Evolutionary conservation across 2,329 filamentous ascomycete genomes (phyloP), one percentile per base, ranked within the genome.

Genomic region (Pseudodiploospora longispora): DNA sequence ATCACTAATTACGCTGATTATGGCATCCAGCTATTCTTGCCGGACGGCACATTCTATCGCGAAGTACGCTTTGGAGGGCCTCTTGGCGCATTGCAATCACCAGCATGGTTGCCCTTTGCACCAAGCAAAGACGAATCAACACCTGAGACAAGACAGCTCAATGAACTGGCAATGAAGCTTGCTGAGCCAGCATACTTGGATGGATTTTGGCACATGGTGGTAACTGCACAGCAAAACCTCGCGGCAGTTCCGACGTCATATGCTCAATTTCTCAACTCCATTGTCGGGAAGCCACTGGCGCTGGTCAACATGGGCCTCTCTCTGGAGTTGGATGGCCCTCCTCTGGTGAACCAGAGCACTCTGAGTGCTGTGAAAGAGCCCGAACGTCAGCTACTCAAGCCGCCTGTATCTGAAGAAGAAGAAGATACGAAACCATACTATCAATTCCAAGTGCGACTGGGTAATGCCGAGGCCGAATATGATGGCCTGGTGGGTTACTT

Each of bases 401-500:
- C 32, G 9, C 40, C 7, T 27, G 6, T 34, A 19, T 19, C 19
- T 19, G 19, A 19, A 19, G 7, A 8, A 10, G 7, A 9, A 34
- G 9, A 9, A 9, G 28, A 41, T 28, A 27, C 33, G 34, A 38
- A 42, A 10, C 38, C 29, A 8, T 40, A 49, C 0, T 69, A 69
- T 48, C 12, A 51, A 1, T 66, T 71, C 40, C 55, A 50, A 6
- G 30, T 70, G 10, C 59, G 63, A 32, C 47, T 71, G 0, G 68
- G 68, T 3, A 60, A 70, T 42, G 31, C 37, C 2, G 47, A 59
- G 0, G 49, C 59, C 1, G 40, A 35, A 0, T 62, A 58, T 38
- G 68, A 70, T 46, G 67, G 67, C 0, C 51, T 71, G 0, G 59
- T 70, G 0, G 64, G 64, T 0, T 69, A 66, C 47, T 71, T 68